Conservation (phyloP, 2,329 filamentous ascomycete species). For the Mollisiaceae sp. region DNA sequence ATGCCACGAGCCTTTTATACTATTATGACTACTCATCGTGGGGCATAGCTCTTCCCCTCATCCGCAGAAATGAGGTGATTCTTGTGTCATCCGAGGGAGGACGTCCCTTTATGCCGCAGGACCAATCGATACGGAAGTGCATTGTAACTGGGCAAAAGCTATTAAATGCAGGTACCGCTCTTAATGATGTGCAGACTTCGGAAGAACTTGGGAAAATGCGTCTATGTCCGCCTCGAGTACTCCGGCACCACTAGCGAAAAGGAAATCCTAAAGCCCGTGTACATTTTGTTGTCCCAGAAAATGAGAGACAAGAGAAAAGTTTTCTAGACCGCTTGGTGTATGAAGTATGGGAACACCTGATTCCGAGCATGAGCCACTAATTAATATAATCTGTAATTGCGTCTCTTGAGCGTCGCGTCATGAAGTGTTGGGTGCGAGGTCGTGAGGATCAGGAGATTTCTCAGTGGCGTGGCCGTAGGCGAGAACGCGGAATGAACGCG, state of each 20-base stretch:
- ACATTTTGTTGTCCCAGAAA: not conserved
- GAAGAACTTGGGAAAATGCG: not conserved
- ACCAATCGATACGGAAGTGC: conserved; percentile 4
- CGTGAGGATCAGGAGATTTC: conserved; percentile 1
- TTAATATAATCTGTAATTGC: not conserved
- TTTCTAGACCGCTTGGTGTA: not conserved
- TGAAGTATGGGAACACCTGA: not conserved
- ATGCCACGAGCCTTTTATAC: conserved; percentile 15
- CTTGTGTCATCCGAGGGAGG: conserved; percentile 17
- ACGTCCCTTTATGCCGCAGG: not conserved
- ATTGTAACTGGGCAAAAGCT: not conserved
- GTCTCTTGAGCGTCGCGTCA: not conserved
- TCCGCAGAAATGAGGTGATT: conserved; percentile 24
- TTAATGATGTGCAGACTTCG: conserved; percentile 1
- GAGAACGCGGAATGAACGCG: not conserved
- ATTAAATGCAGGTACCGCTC: not conserved
- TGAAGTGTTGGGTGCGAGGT: conserved; percentile 7
- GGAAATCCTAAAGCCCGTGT: not conserved
- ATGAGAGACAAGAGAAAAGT: not conserved
- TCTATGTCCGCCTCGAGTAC: not conserved
- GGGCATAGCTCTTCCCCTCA: conserved; percentile 25
- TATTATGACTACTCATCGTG: conserved; percentile 5
- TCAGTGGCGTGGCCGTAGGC: not conserved
- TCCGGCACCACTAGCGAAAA: not conserved
- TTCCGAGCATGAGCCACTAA: not conserved